These are phyloP conservation scores for Echinosophora koreensis DNA, from an alignment of 306 rosid genomes.

Conservation along the genomic window DNA sequence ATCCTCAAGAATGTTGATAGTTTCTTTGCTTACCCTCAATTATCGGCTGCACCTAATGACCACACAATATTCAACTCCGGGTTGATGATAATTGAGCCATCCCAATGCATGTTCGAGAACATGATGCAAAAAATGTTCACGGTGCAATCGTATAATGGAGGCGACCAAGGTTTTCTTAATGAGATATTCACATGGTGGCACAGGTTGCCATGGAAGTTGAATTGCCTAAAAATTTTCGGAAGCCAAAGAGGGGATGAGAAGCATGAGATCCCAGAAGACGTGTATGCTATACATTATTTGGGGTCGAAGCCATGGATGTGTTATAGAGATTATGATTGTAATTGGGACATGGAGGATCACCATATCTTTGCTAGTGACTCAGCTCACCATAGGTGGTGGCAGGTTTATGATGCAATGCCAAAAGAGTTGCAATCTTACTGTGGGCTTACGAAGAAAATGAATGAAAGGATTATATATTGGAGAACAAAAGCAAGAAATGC, in stretches of 20 bases:
- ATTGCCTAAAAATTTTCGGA: constrained; percentile 53
- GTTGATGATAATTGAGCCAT: constrained; percentile 82
- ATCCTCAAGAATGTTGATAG: constrained; percentile 58
- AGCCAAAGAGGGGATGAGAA: neutral
- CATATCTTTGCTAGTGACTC: constrained; percentile 65
- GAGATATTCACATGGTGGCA: constrained; percentile 92
- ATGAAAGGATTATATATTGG: constrained; percentile 49
- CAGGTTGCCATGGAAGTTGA: constrained; percentile 60
- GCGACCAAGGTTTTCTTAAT: constrained; percentile 88
- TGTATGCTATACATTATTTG: constrained; percentile 67
- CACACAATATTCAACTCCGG: constrained; percentile 74
- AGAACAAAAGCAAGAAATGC: constrained; percentile 56
- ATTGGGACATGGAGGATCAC: constrained; percentile 67
- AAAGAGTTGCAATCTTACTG: constrained; percentile 57
- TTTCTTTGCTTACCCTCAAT: constrained; percentile 59
- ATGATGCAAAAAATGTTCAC: constrained; percentile 54
- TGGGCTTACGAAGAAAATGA: constrained; percentile 63
- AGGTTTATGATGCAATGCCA: constrained; percentile 73
- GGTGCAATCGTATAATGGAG: constrained; percentile 70
- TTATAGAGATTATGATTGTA: constrained; percentile 87
- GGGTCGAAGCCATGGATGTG: constrained; percentile 96
- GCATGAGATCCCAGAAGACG: constrained; percentile 34
- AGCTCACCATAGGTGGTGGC: constrained; percentile 80
- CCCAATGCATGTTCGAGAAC: constrained; percentile 67
- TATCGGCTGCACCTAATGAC: constrained; percentile 71